Base-by-base conservation (phyloP, 768 basidiomycete genomes). In the Hygrophorus pudorinus region DNA sequence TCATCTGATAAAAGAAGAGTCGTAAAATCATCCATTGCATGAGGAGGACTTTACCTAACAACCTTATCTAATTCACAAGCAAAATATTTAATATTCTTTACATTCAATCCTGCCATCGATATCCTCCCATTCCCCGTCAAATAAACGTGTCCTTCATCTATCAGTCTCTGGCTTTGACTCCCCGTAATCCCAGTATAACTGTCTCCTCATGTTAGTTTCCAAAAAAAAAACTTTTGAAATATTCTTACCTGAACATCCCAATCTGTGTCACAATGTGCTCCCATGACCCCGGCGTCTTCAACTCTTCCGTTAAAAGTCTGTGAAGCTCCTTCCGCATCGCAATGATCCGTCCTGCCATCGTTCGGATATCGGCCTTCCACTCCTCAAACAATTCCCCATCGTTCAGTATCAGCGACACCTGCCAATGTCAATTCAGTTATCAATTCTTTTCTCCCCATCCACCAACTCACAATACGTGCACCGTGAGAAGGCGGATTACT, bases 261-360 rank as follows among this genome's bases (percentile, higher is more conserved):
- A 98, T 98, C 71, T 98, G 96, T 42, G 79, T 76, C 54, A 84
- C 68, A 56, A 99, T 94, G 64, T 98, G 94, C n/a, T 82, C 78
- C 96, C 96, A 99, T 56, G 78, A 79, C 5, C 92, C 90, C 3
- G 92, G 92, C 41, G 89, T 93, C 57, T 85, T 75, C 51, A 90
- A 63, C 60, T 85, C 81, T 50, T 87, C 72, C 14, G 76, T 84
- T 58, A 96, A 62, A 54, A 86, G 59, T 44, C 73, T 65, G 70
- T 78, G 72, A 53, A 99, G 71, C 65, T 85, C 75, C 49, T 77
- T 66, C 33, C 96, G 78, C 93, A 97, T 97, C 41, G 72, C 69
- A 56, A 93, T 94, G 60, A 99, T 98, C 42, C 92, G 78, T 39
- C 78, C 76, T 3, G 91, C 84, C 96, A 99, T 99, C 56, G 81